A percentile compares a stretch with the other conserved stretches of the same genome.
Evolutionary conservation across 2,329 filamentous ascomycete genomes (phyloP).

Genomic region (Mycogone perniciosa): DNA sequence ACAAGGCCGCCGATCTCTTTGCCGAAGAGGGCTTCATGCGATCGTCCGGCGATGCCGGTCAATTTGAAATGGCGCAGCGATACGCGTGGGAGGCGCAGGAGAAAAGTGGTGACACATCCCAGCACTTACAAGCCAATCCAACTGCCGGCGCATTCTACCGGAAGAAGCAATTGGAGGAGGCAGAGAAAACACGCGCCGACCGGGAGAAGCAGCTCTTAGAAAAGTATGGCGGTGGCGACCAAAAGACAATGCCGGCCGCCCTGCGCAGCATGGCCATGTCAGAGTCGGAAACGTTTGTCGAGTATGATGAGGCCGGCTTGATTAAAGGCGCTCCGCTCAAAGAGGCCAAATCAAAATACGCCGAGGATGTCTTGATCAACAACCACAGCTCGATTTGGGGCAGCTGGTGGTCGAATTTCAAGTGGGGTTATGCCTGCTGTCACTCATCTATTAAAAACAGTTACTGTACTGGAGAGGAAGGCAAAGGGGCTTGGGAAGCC

Average conservation of each 20-base stretch:
- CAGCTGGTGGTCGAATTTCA: conserved; percentile 93
- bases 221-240: conserved; percentile 71
- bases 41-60: conserved; percentile 81
- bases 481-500: conserved; percentile 72
- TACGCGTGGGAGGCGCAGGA: conserved; percentile 97
- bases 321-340: conserved; percentile 82
- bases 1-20: conserved; percentile 74
- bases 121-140: conserved; percentile 93
- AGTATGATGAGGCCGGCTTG: conserved; percentile 85
- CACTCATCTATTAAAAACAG: conserved; percentile 92
- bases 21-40: conserved; percentile 91
- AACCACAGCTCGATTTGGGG: conserved; percentile 94
- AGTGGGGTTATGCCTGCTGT: conserved; percentile 95
- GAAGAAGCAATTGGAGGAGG: conserved; percentile 72
- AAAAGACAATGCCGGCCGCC: conserved; percentile 49
- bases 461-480: conserved; percentile 91
- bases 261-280: conserved; percentile 62
- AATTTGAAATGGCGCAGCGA: conserved; percentile 81
- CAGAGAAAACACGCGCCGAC: conserved; percentile 60
- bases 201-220: conserved; percentile 66
- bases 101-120: conserved; percentile 65
- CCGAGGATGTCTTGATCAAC: conserved; percentile 79
- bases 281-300: conserved; percentile 81
- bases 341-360: conserved; percentile 80
- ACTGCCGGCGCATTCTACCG: conserved; percentile 82